phyloP scores from a whole-genome alignment of 371 early-diverging fungal species.

The Lichtheimia corymbifera region DNA sequence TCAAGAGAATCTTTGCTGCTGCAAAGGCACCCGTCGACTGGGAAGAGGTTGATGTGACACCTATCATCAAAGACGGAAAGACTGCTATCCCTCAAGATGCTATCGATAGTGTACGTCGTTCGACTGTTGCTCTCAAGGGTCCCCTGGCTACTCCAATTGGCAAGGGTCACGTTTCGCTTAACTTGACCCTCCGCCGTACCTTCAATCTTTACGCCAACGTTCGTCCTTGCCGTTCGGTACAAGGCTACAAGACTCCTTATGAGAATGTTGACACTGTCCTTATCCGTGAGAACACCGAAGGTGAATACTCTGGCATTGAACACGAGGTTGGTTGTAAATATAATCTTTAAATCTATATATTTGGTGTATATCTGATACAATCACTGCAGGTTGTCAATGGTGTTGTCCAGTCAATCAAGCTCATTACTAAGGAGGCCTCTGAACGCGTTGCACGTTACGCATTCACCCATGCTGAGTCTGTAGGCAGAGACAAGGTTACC shows the following conservation, averaged over 20 bases:
- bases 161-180: conserved; percentile 98
- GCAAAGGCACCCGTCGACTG: conserved; percentile 95
- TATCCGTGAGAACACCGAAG: conserved; percentile 99
- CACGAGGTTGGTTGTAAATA: conserved; percentile 70
- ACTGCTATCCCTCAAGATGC: conserved; percentile 93
- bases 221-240: conserved; percentile 94
- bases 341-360: not conserved
- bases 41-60: conserved; percentile 96
- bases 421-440: conserved; percentile 95
- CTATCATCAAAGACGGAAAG: conserved; percentile 88
- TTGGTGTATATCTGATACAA: not conserved
- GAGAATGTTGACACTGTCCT: conserved; percentile 96
- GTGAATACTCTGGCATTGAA: conserved; percentile 98
- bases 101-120: conserved; percentile 86
- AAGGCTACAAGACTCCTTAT: conserved; percentile 94
- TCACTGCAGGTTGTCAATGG: conserved; percentile 82
- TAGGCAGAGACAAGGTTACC: conserved; percentile 91
- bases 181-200: conserved; percentile 95
- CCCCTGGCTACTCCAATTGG: conserved; percentile 98
- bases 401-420: conserved; percentile 97
- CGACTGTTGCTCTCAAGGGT: conserved; percentile 96
- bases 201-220: conserved; percentile 99
- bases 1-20: conserved; percentile 91
- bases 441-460: conserved; percentile 94
- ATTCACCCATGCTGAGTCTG: conserved; percentile 89